Percentiles rank a stretch among this genome's conserved stretches.
phyloP scores from a whole-genome alignment of 371 early-diverging fungal genomes.

The Syncephalastrum contaminatum region DNA sequence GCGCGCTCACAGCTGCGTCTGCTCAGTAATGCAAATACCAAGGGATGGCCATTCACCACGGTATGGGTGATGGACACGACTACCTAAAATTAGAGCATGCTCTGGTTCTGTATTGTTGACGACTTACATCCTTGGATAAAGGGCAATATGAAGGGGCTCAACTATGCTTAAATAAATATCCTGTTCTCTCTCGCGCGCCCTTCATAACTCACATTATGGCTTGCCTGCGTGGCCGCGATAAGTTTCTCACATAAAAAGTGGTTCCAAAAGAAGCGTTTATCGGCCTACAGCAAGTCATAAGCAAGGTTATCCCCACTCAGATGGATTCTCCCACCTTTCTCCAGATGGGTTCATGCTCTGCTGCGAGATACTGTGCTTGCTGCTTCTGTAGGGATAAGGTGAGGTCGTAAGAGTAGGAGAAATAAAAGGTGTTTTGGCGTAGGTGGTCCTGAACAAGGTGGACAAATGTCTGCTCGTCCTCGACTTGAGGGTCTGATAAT shows the following conservation, averaged over 20 bases:
- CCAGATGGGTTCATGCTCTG: not conserved
- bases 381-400: slow-evolving; percentile 82
- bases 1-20: slow-evolving; percentile 77
- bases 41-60: slow-evolving; percentile 50
- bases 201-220: slow-evolving; percentile 34
- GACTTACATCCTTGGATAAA: slow-evolving; percentile 86
- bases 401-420: slow-evolving; percentile 80
- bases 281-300: slow-evolving; percentile 47
- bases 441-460: slow-evolving; percentile 68
- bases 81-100: slow-evolving; percentile 12
- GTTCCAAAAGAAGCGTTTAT: slow-evolving; percentile 93
- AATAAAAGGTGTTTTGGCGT: slow-evolving; percentile 69
- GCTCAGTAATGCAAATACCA: slow-evolving; percentile 79
- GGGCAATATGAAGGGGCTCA: slow-evolving; percentile 81
- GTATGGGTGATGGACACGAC: slow-evolving; percentile 53
- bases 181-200: not conserved
- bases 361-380: slow-evolving; percentile 7
- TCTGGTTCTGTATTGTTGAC: not conserved
- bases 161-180: slow-evolving; percentile 27
- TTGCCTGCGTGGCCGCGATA: slow-evolving; percentile 33
- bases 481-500: slow-evolving; percentile 23
- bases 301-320: not conserved
- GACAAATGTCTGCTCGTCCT: slow-evolving; percentile 78
- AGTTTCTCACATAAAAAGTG: slow-evolving; percentile 61
- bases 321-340: not conserved